Base-by-base conservation (phyloP, 139 green algal genomes). In the Tetraselmis striata region DNA sequence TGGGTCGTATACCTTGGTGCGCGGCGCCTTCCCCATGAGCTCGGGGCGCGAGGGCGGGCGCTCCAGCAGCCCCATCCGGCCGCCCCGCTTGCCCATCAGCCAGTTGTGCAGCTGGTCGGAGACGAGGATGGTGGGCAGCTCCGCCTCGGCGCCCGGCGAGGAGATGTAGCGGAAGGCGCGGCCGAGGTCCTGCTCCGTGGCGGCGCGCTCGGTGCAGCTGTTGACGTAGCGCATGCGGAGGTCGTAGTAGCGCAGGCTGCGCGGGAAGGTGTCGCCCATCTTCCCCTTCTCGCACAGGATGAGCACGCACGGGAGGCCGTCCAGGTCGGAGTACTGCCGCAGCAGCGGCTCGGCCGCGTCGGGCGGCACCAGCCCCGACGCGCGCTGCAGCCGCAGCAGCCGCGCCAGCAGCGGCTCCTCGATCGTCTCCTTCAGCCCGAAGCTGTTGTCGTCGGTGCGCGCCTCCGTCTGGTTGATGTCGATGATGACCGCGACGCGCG, bases 251-350 rank as follows among this genome's bases (percentile, higher is more conserved):
- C 30, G 18, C 23, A 83, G 77, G 28, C 59, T 83, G 0, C 74
- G 30, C 2, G 80, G 80, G 0, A 83, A 83, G 0, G 80, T 83
- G 74, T 83, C 80, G 1, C 80, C 80, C 80, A 83, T 83, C 0
- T 74, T 67, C 2, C 74, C 80, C 25, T 83, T 83, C 31, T 83
- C 80, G 28, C 80, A 83, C 30, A 83, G 30, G 30, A 83, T 67
- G 0, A 83, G 80, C 1, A 83, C 2, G 24, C 59, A 75, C 23
- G 80, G 80, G 25, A 83, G 25, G 2, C 80, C 80, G 67, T 75
- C 26, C 25, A 83, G 31, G 28, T 83, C 80, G 32, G n/a, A 58
- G 75, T 82, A 82, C 11, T 32, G 59, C n/a, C 45, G 45, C 45
- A 67, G 11, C 45, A 67, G 11, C 18, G 45, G 45, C 45, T 5